phyloP scores from a whole-genome alignment of 2,329 filamentous ascomycete genomes.

The Pseudonectria buxi region DNA sequence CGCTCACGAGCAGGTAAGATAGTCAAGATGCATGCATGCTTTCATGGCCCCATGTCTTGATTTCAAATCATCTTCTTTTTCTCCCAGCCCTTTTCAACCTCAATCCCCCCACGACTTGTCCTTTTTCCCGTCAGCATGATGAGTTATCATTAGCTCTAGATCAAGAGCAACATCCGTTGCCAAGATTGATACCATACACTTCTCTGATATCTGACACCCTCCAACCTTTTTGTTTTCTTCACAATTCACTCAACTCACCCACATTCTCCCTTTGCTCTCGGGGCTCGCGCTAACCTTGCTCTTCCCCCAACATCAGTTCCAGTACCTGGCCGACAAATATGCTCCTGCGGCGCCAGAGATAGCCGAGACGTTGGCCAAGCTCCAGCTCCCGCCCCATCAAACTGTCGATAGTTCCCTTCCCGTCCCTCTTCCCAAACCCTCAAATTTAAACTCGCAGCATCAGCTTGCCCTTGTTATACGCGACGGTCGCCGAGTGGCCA shows the following conservation, averaged over 20 bases:
- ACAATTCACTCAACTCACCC: neutral
- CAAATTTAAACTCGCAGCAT: conserved; percentile 35
- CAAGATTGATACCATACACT: conserved; percentile 54
- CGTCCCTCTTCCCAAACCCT: conserved; percentile 49
- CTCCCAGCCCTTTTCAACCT: conserved; percentile 12
- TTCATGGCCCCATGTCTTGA: no score
- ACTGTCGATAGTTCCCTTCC: conserved; percentile 41
- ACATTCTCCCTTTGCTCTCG: neutral
- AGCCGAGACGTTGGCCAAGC: conserved; percentile 58
- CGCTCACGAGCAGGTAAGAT: conserved; percentile 61
- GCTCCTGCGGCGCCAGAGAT: conserved; percentile 59
- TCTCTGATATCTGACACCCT: conserved; percentile 31
- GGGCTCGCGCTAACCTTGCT: conserved; percentile 17
- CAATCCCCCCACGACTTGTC: neutral
- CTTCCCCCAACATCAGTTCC: conserved; percentile 43
- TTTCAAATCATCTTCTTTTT: neutral
- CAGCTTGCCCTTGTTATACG: conserved; percentile 57
- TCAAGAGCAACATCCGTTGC: conserved; percentile 58
- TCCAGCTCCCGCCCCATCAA: conserved; percentile 54
- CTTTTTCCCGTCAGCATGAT: conserved; percentile 27
- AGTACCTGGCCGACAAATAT: conserved; percentile 61
- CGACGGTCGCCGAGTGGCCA: conserved; percentile 55
- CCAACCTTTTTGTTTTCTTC: conserved; percentile 5
- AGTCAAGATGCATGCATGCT: no score
- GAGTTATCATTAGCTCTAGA: conserved; percentile 69